A percentile compares a stretch with the other conserved stretches of the same genome.
phyloP scores from a whole-genome alignment of 83 land plant genomes.

The Thuja plicata region DNA sequence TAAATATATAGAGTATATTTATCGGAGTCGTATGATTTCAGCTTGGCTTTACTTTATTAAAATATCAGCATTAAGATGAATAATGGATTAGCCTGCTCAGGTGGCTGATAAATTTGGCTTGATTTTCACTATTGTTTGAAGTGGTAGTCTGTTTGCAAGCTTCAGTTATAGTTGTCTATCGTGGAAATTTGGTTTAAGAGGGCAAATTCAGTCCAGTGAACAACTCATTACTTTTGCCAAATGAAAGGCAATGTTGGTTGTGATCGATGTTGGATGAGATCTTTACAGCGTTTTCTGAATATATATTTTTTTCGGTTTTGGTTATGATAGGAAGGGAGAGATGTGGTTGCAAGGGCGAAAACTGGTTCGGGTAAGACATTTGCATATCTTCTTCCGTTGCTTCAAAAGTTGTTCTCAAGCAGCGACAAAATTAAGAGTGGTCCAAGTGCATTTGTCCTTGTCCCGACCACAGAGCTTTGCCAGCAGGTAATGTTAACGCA shows the following conservation, averaged over 20 bases:
- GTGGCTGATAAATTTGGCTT: background rate
- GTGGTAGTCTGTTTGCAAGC: background rate
- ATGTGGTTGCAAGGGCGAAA: constrained; percentile 90
- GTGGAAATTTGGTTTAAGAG: background rate
- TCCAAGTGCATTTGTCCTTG: constrained; percentile 75
- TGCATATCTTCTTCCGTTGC: constrained; percentile 86
- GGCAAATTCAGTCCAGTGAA: background rate
- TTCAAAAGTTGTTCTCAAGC: constrained; percentile 66
- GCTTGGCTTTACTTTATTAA: background rate
- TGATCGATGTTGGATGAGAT: background rate
- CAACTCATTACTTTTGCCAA: background rate
- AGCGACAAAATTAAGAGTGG: constrained; percentile 26
- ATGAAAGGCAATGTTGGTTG: background rate
- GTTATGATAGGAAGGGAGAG: constrained; percentile 75
- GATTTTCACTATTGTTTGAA: background rate
- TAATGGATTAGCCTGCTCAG: too few relatives aligned
- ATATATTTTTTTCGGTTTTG: background rate
- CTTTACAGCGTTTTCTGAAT: background rate
- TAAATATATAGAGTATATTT: background rate
- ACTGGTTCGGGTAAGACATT: constrained; percentile 97
- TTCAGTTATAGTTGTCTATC: background rate
- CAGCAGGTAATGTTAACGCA: constrained; percentile 61
- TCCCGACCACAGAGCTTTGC: constrained; percentile 93
- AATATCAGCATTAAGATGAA: too few relatives aligned
- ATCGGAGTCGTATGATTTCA: background rate